These are phyloP conservation scores for Filosporella fistucella DNA, from an alignment of 495 filamentous ascomycete species.

Conservation along the genomic window DNA sequence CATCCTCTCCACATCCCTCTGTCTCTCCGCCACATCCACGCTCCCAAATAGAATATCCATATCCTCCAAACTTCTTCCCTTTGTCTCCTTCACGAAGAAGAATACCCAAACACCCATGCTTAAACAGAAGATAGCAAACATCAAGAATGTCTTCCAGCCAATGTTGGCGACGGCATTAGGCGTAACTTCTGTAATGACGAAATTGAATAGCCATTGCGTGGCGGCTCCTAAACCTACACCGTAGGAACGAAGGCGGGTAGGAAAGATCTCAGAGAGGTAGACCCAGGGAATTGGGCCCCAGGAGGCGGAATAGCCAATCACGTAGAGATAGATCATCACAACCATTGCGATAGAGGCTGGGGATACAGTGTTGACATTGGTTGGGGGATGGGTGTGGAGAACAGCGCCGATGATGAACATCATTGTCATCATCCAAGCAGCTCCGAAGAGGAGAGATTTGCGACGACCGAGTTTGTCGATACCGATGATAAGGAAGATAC, in stretches of 20 bases:
- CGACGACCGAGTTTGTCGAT: constrained; percentile 21
- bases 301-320: constrained; percentile 42
- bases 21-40: constrained; percentile 31
- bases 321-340: constrained; percentile 45
- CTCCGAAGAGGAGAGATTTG: constrained; percentile 20
- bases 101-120: constrained; percentile 30
- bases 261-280: constrained; percentile 50
- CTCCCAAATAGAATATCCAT: constrained; percentile 35
- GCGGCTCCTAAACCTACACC: constrained; percentile 42
- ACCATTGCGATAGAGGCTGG: constrained; percentile 40
- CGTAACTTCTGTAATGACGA: constrained; percentile 47
- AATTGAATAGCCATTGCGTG: constrained; percentile 54
- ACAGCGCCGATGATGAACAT: constrained; percentile 22
- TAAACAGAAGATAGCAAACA: constrained; percentile 48
- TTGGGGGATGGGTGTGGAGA: constrained; percentile 16
- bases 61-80: constrained; percentile 22
- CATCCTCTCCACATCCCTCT: constrained; percentile 36
- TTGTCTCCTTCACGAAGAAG: constrained; percentile 43
- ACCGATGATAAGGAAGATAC: constrained; percentile 15
- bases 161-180: constrained; percentile 47
- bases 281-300: constrained; percentile 48
- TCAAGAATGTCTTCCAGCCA: constrained; percentile 47
- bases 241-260: constrained; percentile 43
- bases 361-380: constrained; percentile 9
- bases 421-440: constrained; percentile 19